These are phyloP conservation scores for Populus nigra DNA, from an alignment of 345 rosid genomes.

Conservation along the genomic window DNA sequence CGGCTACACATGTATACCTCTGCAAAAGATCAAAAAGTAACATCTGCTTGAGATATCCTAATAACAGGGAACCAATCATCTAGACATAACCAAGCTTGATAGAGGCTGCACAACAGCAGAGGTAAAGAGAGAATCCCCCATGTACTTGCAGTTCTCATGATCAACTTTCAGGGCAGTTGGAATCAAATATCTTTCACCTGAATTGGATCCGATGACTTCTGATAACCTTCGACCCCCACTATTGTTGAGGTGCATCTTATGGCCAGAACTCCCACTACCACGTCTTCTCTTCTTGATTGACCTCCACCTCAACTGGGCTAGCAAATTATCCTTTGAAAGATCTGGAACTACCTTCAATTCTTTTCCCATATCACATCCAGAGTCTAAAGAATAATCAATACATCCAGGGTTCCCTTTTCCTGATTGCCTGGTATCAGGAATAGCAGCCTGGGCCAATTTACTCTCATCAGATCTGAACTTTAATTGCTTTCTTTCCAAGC, in stretches of 20 bases:
- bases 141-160: slow-evolving; percentile 62
- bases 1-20: background rate
- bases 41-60: slow-evolving; percentile 3
- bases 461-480: slow-evolving; percentile 18
- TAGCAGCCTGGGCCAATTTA: slow-evolving; percentile 24
- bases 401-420: slow-evolving; percentile 19
- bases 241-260: slow-evolving; percentile 20
- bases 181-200: slow-evolving; percentile 26
- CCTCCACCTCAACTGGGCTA: slow-evolving; percentile 62
- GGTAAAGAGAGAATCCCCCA: slow-evolving; percentile 46
- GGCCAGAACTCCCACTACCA: slow-evolving; percentile 25
- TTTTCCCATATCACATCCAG: slow-evolving; percentile 21
- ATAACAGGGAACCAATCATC: slow-evolving; percentile 35
- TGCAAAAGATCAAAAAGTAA: background rate
- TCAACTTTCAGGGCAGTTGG: slow-evolving; percentile 43
- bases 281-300: slow-evolving; percentile 58
- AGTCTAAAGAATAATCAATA: slow-evolving; percentile 16
- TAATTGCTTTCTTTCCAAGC: slow-evolving; percentile 28
- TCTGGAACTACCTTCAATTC: slow-evolving; percentile 36
- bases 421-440: slow-evolving; percentile 14
- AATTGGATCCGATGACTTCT: slow-evolving; percentile 8
- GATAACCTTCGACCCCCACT: background rate
- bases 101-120: slow-evolving; percentile 48
- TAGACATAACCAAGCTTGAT: slow-evolving; percentile 64
- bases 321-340: slow-evolving; percentile 52